Percentiles rank a stretch among this genome's conserved stretches.
Evolutionary conservation across 176 grass and related monocot genomes (phyloP).

Genomic region (Dactylis glomerata): DNA sequence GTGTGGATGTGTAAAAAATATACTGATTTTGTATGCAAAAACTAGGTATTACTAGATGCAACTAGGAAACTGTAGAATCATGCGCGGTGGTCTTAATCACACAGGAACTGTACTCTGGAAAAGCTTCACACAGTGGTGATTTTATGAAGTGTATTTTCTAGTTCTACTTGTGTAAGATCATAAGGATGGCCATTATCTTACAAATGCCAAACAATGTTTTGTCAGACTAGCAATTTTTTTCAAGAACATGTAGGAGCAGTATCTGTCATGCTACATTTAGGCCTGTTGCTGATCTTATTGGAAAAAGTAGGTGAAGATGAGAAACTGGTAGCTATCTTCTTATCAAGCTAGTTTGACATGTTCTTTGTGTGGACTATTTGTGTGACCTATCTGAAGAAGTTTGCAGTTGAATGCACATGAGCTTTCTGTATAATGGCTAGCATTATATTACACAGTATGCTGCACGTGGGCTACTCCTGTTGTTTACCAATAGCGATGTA

Average conservation of each 20-base stretch:
- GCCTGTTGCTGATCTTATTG: background rate
- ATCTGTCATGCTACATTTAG: background rate
- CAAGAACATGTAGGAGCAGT: background rate
- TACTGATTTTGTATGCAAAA: background rate
- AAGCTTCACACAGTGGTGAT: background rate
- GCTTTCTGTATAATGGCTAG: background rate
- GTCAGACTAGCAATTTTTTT: background rate
- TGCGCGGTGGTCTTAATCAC: background rate
- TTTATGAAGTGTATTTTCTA: background rate
- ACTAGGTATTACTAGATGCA: background rate
- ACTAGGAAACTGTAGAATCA: background rate
- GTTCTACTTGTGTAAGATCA: slow-evolving; percentile 8
- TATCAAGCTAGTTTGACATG: background rate
- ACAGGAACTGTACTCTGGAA: background rate
- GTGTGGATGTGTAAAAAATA: background rate
- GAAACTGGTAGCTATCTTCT: background rate
- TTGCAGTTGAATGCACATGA: background rate
- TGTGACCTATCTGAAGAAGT: background rate
- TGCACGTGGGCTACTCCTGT: background rate
- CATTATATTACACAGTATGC: background rate
- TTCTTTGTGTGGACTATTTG: background rate
- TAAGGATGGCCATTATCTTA: background rate
- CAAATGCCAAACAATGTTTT: background rate
- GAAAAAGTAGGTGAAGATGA: background rate
- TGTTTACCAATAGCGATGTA: background rate